Percentiles rank a stretch among this genome's conserved stretches.
These are phyloP conservation scores for Cyclotella atomus DNA, from an alignment of 108 stramenopile genomes.

Conservation along the genomic window DNA sequence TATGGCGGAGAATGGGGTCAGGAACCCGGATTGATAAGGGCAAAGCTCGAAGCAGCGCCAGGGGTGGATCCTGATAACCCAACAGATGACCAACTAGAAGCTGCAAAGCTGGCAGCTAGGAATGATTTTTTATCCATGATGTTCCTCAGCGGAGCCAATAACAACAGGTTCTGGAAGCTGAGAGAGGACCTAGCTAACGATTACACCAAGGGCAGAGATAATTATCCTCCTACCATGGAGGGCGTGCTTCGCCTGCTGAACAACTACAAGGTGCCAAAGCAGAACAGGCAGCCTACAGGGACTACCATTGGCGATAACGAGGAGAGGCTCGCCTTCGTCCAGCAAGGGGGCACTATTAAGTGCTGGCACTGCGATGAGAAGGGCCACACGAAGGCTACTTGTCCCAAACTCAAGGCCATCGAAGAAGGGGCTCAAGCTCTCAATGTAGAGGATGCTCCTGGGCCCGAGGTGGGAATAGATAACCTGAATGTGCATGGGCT, in stretches of 20 bases:
- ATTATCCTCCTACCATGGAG: conserved; percentile 10
- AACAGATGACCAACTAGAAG: no score
- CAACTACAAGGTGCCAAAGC: conserved; percentile 1
- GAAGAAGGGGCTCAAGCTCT: no score
- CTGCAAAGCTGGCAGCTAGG: not conserved
- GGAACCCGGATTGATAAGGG: not conserved
- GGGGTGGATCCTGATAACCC: no score
- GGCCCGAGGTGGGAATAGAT: no score
- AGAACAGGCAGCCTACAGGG: no score
- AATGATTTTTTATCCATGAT: not conserved
- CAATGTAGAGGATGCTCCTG: no score
- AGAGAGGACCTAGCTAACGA: conserved; percentile 7
- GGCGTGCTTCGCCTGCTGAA: not conserved
- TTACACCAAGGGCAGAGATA: not conserved
- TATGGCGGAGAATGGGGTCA: conserved; percentile 1
- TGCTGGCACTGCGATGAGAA: no score
- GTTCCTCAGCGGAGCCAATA: not conserved
- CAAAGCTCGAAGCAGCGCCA: conserved; percentile 3
- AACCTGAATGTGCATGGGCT: no score
- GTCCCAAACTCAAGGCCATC: no score
- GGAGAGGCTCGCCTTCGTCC: conserved; percentile 21
- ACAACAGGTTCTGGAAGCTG: not conserved
- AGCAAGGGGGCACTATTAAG: no score
- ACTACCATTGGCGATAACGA: no score
- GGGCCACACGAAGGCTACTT: no score